Evolutionary conservation across 345 rosid genomes (phyloP).

Genomic region (Populus ilicifolia): DNA sequence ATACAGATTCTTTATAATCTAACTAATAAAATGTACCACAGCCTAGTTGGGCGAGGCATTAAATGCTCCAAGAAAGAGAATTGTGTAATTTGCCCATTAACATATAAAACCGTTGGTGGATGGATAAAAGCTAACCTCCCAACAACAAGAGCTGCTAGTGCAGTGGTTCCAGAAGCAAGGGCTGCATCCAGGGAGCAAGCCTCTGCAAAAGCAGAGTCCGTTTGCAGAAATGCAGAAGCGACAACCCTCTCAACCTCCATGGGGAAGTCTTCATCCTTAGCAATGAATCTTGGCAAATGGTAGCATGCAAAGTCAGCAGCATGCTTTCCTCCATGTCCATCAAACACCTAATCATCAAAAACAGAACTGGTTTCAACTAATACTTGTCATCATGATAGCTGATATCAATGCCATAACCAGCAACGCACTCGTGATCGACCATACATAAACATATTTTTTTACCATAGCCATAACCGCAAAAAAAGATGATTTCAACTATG

Average conservation of each 20-base stretch:
- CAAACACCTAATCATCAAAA: slow-evolving; percentile 48
- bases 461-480: background rate
- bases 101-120: background rate
- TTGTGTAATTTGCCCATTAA: background rate
- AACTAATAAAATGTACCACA: background rate
- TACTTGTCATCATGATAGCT: background rate
- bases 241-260: slow-evolving; percentile 56
- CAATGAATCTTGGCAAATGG: slow-evolving; percentile 66
- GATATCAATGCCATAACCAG: background rate
- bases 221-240: slow-evolving; percentile 75
- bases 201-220: slow-evolving; percentile 74
- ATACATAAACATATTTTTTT: background rate
- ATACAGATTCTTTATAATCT: background rate
- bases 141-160: slow-evolving; percentile 69
- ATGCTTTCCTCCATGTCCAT: slow-evolving; percentile 92
- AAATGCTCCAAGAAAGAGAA: background rate
- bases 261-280: slow-evolving; percentile 67
- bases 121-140: slow-evolving; percentile 56
- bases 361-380: background rate
- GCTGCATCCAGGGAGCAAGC: slow-evolving; percentile 60
- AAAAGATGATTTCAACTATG: background rate
- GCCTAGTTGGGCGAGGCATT: background rate
- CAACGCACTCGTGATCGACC: background rate
- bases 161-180: slow-evolving; percentile 89
- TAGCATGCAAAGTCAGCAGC: slow-evolving; percentile 77